Percentiles rank a stretch among this genome's conserved stretches.
Evolutionary conservation across 1,284 basidiomycete genomes (phyloP).

Genomic region (Mycena citricolor): DNA sequence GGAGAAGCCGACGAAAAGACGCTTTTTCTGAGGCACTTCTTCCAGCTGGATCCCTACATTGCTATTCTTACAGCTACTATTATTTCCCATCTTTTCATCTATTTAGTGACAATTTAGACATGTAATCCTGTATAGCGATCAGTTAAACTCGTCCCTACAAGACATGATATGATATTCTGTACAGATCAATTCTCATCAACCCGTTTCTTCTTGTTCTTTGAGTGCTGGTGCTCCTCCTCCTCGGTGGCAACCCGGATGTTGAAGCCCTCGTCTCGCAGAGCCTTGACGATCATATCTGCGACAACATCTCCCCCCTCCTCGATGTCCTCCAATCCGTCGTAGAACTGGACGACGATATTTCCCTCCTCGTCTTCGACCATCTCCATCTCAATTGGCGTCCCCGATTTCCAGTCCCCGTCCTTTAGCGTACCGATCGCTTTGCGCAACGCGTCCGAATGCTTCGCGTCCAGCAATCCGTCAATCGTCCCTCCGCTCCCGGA

Average conservation of each 20-base stretch:
- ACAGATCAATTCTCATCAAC: slow-evolving; percentile 25
- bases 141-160: too few species aligned
- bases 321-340: slow-evolving; percentile 39
- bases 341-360: slow-evolving; percentile 51
- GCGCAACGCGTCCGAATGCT: slow-evolving; percentile 36
- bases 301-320: slow-evolving; percentile 4
- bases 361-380: slow-evolving; percentile 47
- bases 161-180: too few species aligned
- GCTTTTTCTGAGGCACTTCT: slow-evolving; percentile 66
- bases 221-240: slow-evolving; percentile 16
- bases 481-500: too few species aligned
- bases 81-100: too few species aligned
- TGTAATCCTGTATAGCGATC: too few species aligned
- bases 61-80: too few species aligned
- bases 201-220: slow-evolving; percentile 21
- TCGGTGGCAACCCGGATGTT: slow-evolving; percentile 34
- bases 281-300: slow-evolving; percentile 33
- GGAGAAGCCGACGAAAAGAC: slow-evolving; percentile 68
- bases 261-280: slow-evolving; percentile 44
- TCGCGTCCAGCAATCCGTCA: slow-evolving; percentile 23
- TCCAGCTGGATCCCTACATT: too few species aligned
- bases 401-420: slow-evolving; percentile 33
- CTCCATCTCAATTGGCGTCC: slow-evolving; percentile 40
- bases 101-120: too few species aligned
- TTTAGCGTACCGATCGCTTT: slow-evolving; percentile 46